Conservation (phyloP, 176 grass and related monocot genomes). For the Alopecurus myosuroides region DNA sequence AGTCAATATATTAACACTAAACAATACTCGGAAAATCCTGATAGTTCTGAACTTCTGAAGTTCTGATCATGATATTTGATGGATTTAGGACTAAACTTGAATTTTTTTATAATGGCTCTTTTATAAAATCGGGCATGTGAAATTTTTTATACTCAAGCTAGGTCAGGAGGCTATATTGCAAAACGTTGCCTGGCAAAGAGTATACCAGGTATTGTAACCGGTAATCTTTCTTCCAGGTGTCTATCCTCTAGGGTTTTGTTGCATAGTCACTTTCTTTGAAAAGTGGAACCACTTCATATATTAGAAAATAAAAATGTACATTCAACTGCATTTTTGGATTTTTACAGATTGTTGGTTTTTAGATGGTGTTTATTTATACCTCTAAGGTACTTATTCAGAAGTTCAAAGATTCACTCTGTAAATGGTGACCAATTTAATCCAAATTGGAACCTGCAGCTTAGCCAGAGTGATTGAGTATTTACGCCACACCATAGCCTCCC, state of each 20-base stretch:
- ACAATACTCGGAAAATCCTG: neutral
- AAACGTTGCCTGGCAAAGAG: neutral
- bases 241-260: neutral
- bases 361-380: neutral
- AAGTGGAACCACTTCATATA: neutral
- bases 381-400: neutral
- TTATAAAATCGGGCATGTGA: neutral
- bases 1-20: neutral
- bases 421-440: neutral
- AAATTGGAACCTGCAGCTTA: constrained; percentile 4
- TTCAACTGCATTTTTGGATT: neutral
- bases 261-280: neutral
- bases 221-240: neutral
- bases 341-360: neutral
- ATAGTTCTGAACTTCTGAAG: neutral
- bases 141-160: neutral
- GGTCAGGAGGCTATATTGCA: neutral
- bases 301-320: neutral
- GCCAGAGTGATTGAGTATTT: neutral
- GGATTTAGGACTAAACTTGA: neutral
- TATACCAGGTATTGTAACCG: neutral
- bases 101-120: neutral
- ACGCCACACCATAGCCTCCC: neutral
- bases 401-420: neutral
- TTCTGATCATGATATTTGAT: neutral